Evolutionary conservation across 2,329 filamentous ascomycete species (phyloP).

Genomic region (Lasiodiplodia sp.): DNA sequence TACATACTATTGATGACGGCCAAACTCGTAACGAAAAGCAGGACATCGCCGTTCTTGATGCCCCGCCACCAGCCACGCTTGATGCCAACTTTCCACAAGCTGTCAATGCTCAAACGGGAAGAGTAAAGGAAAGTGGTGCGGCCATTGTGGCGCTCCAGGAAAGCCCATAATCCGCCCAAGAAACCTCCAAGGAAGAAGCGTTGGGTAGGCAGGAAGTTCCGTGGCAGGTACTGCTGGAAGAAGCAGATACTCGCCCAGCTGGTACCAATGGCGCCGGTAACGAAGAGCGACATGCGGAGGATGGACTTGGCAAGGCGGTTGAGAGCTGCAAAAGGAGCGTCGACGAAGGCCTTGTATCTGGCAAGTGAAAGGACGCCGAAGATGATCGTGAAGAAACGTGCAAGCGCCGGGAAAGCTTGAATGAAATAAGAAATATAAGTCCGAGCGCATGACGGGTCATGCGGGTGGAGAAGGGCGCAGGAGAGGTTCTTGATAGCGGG

Average conservation of each 20-base stretch:
- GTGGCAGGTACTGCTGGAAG: conserved; percentile 80
- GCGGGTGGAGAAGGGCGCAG: conserved; percentile 87
- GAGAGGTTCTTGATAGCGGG: conserved; percentile 85
- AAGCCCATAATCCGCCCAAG: conserved; percentile 84
- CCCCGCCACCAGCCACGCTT: conserved; percentile 90
- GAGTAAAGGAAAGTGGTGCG: conserved; percentile 79
- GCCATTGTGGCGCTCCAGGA: conserved; percentile 68
- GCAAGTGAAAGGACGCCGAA: conserved; percentile 76
- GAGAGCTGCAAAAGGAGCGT: conserved; percentile 71
- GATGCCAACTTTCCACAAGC: conserved; percentile 89
- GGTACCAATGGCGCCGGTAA: conserved; percentile 83
- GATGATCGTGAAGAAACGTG: conserved; percentile 78
- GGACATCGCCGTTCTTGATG: conserved; percentile 81
- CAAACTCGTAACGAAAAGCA: conserved; percentile 80
- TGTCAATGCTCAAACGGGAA: conserved; percentile 79
- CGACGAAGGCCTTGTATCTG: conserved; percentile 71
- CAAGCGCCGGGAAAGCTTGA: conserved; percentile 78
- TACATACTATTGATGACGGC: conserved; percentile 80
- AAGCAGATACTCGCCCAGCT: conserved; percentile 90
- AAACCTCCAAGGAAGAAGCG: conserved; percentile 91
- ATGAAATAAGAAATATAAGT: conserved; percentile 91
- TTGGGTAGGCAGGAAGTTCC: conserved; percentile 76
- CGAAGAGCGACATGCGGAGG: conserved; percentile 76
- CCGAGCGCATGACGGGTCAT: conserved; percentile 84
- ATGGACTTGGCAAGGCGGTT: conserved; percentile 72